Evolutionary conservation across 345 rosid genomes (phyloP).

Genomic region (Dipteronia dyeriana): DNA sequence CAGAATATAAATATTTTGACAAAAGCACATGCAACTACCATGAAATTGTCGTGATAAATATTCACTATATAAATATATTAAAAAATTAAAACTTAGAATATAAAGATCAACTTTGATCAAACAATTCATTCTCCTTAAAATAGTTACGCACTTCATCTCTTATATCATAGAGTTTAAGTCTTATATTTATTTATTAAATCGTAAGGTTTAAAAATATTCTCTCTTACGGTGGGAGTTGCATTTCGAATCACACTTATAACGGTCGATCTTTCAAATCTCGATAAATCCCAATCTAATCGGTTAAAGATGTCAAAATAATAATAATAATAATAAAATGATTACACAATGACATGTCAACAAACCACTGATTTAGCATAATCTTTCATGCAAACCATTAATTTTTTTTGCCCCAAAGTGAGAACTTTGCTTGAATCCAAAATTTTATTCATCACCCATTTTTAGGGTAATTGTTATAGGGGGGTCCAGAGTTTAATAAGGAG

Average conservation of each 20-base stretch:
- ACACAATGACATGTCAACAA: slow-evolving; percentile 35
- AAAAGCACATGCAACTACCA: slow-evolving; percentile 27
- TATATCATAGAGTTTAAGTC: too few relatives aligned
- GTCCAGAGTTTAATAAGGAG: slow-evolving; percentile 19
- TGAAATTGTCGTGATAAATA: not conserved
- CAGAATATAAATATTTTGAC: slow-evolving; percentile 31
- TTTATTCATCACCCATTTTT: not conserved
- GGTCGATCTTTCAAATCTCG: too few relatives aligned
- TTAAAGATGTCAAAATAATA: too few relatives aligned
- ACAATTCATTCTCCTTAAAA: too few relatives aligned
- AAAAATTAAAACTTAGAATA: not conserved
- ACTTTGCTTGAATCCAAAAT: slow-evolving; percentile 14
- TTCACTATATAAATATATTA: not conserved
- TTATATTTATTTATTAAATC: too few relatives aligned
- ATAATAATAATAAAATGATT: not conserved
- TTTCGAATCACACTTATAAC: too few relatives aligned
- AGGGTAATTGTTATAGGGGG: not conserved
- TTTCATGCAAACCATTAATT: not conserved
- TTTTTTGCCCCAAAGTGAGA: not conserved
- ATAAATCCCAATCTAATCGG: too few relatives aligned
- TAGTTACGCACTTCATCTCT: too few relatives aligned
- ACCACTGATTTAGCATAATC: slow-evolving; percentile 12
- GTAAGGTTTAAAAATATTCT: too few relatives aligned
- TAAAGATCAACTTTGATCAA: not conserved
- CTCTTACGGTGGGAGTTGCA: too few relatives aligned